phyloP scores from a whole-genome alignment of 1,284 basidiomycete genomes.

The Earliella scabrosa region DNA sequence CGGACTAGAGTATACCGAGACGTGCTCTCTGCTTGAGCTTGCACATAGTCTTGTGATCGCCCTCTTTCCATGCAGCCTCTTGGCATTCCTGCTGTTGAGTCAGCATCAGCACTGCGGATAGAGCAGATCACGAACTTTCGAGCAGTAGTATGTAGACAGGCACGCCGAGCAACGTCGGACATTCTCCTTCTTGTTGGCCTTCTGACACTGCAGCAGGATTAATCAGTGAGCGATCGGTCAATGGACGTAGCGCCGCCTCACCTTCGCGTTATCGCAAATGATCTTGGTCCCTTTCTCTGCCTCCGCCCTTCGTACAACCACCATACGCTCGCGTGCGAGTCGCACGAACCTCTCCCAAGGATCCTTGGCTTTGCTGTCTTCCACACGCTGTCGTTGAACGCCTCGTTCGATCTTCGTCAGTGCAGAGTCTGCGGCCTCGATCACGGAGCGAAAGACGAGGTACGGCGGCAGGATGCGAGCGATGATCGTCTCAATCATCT shows the following conservation, averaged over 20 bases:
- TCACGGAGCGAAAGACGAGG: conserved; percentile 41
- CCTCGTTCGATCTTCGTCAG: conserved; percentile 29
- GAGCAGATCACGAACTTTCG: conserved; percentile 25
- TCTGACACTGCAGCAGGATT: conserved; percentile 37
- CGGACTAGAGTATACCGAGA: conserved; percentile 21
- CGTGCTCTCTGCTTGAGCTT: conserved; percentile 43
- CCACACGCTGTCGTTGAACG: conserved; percentile 22
- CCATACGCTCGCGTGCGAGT: conserved; percentile 33
- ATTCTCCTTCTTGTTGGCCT: conserved; percentile 37
- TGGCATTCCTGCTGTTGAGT: neutral
- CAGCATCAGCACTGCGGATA: neutral
- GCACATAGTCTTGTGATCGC: conserved; percentile 42
- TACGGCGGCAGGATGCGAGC: conserved; percentile 38
- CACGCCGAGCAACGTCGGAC: conserved; percentile 42
- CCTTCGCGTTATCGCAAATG: conserved; percentile 41
- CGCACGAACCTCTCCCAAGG: conserved; percentile 35
- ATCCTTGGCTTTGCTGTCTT: conserved; percentile 27
- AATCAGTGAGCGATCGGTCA: neutral
- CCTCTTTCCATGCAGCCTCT: conserved; percentile 31
- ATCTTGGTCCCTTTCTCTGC: conserved; percentile 33
- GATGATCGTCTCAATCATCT: conserved; percentile 36
- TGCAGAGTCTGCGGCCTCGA: conserved; percentile 34
- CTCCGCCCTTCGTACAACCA: conserved; percentile 30
- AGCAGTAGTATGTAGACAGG: conserved; percentile 43
- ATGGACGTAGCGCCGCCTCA: too few species aligned